phyloP scores from a whole-genome alignment of 495 filamentous ascomycete genomes.

The Cudoniella acicularis region DNA sequence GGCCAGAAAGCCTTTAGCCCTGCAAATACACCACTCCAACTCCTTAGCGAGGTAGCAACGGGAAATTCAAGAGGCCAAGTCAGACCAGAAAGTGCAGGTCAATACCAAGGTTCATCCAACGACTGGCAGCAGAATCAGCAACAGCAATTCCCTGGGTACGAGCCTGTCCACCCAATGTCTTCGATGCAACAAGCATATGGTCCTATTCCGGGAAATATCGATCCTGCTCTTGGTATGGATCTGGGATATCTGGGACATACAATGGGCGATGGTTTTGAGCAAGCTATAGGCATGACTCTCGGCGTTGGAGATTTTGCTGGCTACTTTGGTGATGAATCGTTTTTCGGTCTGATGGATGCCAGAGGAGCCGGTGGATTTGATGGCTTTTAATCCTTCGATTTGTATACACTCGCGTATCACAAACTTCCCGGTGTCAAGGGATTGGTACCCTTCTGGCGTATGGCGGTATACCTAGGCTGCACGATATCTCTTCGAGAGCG shows the following conservation, averaged over 20 bases:
- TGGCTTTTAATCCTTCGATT: neutral
- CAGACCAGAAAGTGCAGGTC: conserved; percentile 8
- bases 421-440: too few species aligned
- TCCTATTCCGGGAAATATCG: conserved; percentile 28
- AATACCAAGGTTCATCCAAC: conserved; percentile 8
- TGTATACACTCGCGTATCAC: neutral
- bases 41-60: conserved; percentile 67
- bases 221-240: conserved; percentile 29
- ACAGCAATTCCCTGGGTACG: conserved; percentile 4
- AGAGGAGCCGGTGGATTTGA: conserved; percentile 5
- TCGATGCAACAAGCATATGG: conserved; percentile 7
- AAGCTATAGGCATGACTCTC: conserved; percentile 49
- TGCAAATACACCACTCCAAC: conserved; percentile 54
- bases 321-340: conserved; percentile 23
- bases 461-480: too few species aligned
- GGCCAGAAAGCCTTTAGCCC: conserved; percentile 31
- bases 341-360: conserved; percentile 18
- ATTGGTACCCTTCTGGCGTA: too few species aligned
- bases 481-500: too few species aligned
- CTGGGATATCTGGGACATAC: conserved; percentile 40
- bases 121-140: conserved; percentile 23
- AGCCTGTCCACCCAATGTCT: conserved; percentile 5
- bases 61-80: conserved; percentile 37
- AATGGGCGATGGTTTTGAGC: conserved; percentile 42
- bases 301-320: conserved; percentile 27